Percentiles rank a stretch among this genome's conserved stretches.
phyloP scores from a whole-genome alignment of 164 flowering plant species.

The Magnolia officinalis region DNA sequence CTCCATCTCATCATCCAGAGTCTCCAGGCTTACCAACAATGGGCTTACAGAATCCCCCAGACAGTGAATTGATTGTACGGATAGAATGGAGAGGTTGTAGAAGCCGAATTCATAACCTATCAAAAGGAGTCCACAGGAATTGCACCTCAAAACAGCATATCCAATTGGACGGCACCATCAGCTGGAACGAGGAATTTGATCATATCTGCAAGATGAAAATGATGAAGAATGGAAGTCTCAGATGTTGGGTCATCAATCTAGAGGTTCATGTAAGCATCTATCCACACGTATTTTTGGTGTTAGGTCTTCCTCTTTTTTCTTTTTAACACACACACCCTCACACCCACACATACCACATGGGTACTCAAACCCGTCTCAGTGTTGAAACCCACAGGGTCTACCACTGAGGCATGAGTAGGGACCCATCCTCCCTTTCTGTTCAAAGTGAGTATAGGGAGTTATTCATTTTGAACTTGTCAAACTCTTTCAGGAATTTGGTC shows the following conservation, averaged over 20 bases:
- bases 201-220: conserved; percentile 22
- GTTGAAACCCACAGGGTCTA: too few species aligned
- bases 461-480: neutral
- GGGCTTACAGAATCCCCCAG: neutral
- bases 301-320: neutral
- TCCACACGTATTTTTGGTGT: neutral
- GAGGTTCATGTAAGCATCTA: conserved; percentile 26
- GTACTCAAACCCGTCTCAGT: too few species aligned
- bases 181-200: conserved; percentile 25
- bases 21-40: conserved; percentile 10
- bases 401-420: too few species aligned
- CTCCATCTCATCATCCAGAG: conserved; percentile 16
- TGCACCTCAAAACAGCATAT: conserved; percentile 18
- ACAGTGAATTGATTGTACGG: conserved; percentile 10
- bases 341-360: too few species aligned
- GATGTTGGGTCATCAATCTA: conserved; percentile 20
- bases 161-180: conserved; percentile 19
- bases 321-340: neutral
- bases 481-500: conserved; percentile 14
- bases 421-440: too few species aligned
- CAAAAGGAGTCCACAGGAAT: conserved; percentile 1
- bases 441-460: neutral
- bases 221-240: conserved; percentile 11
- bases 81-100: conserved; percentile 21
- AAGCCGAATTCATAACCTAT: neutral